Base-by-base conservation (phyloP, 1,284 basidiomycete genomes). In the Bondarzewia mesenterica region DNA sequence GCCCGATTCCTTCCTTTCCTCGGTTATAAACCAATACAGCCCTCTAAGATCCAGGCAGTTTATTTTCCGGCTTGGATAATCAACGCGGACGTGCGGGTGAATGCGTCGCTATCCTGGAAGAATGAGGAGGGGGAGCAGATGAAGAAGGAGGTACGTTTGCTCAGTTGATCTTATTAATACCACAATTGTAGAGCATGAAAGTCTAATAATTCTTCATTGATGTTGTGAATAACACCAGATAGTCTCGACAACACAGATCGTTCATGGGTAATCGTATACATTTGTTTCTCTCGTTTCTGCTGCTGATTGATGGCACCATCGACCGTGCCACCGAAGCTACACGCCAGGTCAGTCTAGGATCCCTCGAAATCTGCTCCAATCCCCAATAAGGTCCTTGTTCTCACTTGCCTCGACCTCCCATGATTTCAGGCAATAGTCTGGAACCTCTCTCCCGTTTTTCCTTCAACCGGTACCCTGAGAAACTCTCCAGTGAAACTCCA, bases 61-160 rank as follows among this genome's bases (percentile, higher is more conserved):
- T 85, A 82, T 56, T 72, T 79, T 46, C 82, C 82, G 1, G 71
- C 68, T 6, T 85, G 82, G 82, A 62, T 79, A 26, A 62, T 82
- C 27, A 77, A 80, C 54, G 74, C 71, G 5, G 72, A 78, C 57
- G 56, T 80, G 14, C 63, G 71, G 50, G 71, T 62, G 8, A 59
- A 53, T 14, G 50, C 52, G 21, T 22, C n/a, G 10, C 8, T 35
- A 35, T n/a, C n/a, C n/a, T 35, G 32, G 8, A 5, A 16, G 12
- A 41, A 15, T 15, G 14, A 5, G 21, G n/a, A 41, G 15, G 2
- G n/a, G n/a, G n/a, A n/a, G 29, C 18, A 12, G 39, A 20, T 20
- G 16, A 40, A 7, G n/a, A n/a, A 40, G 39, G 39, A 40, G 16
- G 20, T 16, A 40, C 16, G n/a, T 16, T n/a, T 32, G 29, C 29